Evolutionary conservation across 345 rosid genomes (phyloP), one percentile per base, ranked within the genome.

Genomic region (Sisymbrium altissimum): DNA sequence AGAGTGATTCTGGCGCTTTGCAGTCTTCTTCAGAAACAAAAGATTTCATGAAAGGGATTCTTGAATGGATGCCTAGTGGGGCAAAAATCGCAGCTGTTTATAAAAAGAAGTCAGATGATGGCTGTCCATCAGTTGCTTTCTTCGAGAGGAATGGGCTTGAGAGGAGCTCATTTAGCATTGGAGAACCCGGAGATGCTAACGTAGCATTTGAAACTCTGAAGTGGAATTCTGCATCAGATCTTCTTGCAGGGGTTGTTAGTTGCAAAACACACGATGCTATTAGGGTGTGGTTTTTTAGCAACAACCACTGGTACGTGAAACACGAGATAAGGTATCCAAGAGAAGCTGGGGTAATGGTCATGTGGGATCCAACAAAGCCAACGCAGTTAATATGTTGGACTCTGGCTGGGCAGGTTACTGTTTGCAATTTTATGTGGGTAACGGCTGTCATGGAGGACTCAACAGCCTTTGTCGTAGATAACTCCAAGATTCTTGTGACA

Each of bases 31-130:
- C 99, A 38, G 96, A 88, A 76, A 38, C 84, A 38, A 87, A 85
- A 79, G 68, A 78, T 49, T 86, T 88, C 71, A 78, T 79, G 84
- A 94, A 91, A 61, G 82, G 82, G 67, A 76, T 84, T 72, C 75
- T 95, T 81, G 98, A 90, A 41, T 95, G 99, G 99, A 95, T 95
- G 99, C 99, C 99, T 14, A 92, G 90, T 74, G 99, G 98, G 52
- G 97, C 92, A 5, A 95, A 90, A 74, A 85, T 95, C 69, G 97
- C 92, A n/a, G 85, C 92, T 52, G 92, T 88, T 59, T 83, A 79
- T 82, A 85, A 84, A 40, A 76, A 78, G 78, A 86, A 84, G 75
- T 76, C 73, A 5, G 92, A 88, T 59, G 83, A 85, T 59, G 61
- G 73, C 21, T 74, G 87, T 69, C 91, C 94, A 7, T 84, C 83